phyloP scores from a whole-genome alignment of 2,329 filamentous ascomycete species.

The Neonectria coccinea region DNA sequence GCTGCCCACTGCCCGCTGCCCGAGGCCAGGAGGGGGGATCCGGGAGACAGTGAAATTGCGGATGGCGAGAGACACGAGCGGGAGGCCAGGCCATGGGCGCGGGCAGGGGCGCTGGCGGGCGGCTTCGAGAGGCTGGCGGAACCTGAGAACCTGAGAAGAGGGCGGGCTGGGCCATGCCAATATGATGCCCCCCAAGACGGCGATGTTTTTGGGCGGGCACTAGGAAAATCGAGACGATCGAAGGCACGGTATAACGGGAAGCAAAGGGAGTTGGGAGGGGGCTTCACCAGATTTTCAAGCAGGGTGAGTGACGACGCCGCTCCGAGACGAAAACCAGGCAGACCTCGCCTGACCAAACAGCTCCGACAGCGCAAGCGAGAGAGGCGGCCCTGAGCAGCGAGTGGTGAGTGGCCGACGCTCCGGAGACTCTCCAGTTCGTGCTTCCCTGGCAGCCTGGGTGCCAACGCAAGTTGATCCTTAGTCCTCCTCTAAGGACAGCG shows the following conservation, averaged over 20 bases:
- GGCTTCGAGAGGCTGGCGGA: conserved; percentile 35
- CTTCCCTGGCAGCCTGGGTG: neutral
- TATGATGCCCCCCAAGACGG: conserved; percentile 32
- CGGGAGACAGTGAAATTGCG: conserved; percentile 44
- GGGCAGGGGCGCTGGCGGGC: conserved; percentile 33
- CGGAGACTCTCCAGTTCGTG: conserved; percentile 1
- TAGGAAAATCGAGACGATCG: conserved; percentile 35
- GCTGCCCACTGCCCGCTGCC: conserved; percentile 26
- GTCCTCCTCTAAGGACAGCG: neutral
- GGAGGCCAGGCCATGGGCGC: conserved; percentile 34
- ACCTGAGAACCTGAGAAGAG: conserved; percentile 19
- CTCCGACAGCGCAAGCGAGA: conserved; percentile 15
- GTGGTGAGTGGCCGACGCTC: conserved; percentile 1
- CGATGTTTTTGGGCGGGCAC: conserved; percentile 39
- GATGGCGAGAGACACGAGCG: conserved; percentile 41
- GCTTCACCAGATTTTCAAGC: conserved; percentile 48
- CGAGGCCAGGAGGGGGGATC: conserved; percentile 31
- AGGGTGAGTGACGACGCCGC: conserved; percentile 42
- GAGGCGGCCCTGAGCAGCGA: conserved; percentile 4
- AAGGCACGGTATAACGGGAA: conserved; percentile 42
- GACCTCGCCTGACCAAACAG: conserved; percentile 31
- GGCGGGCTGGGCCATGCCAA: conserved; percentile 21
- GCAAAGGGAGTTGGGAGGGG: conserved; percentile 44
- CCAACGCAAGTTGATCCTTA: conserved; percentile 12
- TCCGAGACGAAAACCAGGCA: conserved; percentile 39